Percentiles rank a stretch among this genome's conserved stretches.
Conservation (phyloP, 805 yeast genomes). For the Lipomyces mesembrius region DNA sequence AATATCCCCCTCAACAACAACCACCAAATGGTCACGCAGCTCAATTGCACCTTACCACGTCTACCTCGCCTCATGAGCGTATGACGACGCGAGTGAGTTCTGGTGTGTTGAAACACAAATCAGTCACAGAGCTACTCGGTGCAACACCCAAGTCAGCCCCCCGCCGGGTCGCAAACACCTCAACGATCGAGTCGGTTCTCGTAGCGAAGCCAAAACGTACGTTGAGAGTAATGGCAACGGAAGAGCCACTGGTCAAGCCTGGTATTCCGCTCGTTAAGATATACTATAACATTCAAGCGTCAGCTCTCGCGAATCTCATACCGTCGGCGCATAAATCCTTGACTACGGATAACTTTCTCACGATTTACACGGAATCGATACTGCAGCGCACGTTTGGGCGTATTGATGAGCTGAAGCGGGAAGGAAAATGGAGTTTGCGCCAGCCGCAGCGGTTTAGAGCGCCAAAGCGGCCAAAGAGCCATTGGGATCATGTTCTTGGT, state of each 20-base stretch:
- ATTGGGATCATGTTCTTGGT: conserved; percentile 72
- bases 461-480: conserved; percentile 61
- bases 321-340: conserved; percentile 86
- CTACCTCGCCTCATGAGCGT: conserved; percentile 46
- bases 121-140: conserved; percentile 39
- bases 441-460: conserved; percentile 77
- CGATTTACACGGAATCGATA: conserved; percentile 86
- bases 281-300: conserved; percentile 82
- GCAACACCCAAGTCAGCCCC: conserved; percentile 22
- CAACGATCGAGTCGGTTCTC: conserved; percentile 16
- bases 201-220: conserved; percentile 10
- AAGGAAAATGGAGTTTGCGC: conserved; percentile 86
- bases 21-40: conserved; percentile 2
- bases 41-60: conserved; percentile 33
- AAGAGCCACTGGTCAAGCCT: conserved; percentile 42
- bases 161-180: conserved; percentile 10
- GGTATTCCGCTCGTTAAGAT: conserved; percentile 71
- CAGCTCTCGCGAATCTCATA: conserved; percentile 78
- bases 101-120: conserved; percentile 38
- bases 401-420: conserved; percentile 87
- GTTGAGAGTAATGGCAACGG: conserved; percentile 43
- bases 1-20: conserved; percentile 2
- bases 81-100: conserved; percentile 40
- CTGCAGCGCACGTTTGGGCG: conserved; percentile 85
- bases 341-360: conserved; percentile 82